phyloP scores from a whole-genome alignment of 371 early-diverging fungal species.

The Mortierella sp. region DNA sequence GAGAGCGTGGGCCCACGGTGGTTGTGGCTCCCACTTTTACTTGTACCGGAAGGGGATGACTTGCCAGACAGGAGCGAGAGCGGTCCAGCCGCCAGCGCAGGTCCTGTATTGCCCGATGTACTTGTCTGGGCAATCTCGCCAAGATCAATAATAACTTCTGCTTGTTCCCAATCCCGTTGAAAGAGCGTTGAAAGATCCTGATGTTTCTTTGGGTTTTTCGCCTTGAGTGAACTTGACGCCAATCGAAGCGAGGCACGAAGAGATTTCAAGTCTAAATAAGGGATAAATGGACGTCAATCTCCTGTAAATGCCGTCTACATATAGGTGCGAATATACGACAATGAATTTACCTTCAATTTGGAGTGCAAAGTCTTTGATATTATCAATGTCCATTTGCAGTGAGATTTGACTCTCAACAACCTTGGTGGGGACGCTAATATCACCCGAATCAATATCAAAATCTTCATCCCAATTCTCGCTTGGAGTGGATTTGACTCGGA shows the following conservation, averaged over 20 bases:
- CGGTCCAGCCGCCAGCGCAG: slow-evolving; percentile 31
- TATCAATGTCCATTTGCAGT: slow-evolving; percentile 54
- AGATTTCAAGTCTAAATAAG: slow-evolving; percentile 31
- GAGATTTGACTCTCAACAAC: slow-evolving; percentile 56
- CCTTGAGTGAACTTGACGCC: slow-evolving; percentile 43
- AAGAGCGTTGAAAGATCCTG: slow-evolving; percentile 49
- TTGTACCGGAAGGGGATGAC: slow-evolving; percentile 8
- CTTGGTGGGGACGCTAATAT: slow-evolving; percentile 51
- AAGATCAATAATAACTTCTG: slow-evolving; percentile 57
- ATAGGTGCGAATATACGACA: background rate
- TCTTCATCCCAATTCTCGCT: slow-evolving; percentile 59
- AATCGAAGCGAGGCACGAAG: slow-evolving; percentile 29
- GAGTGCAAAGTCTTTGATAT: slow-evolving; percentile 53
- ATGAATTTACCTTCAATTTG: slow-evolving; percentile 52
- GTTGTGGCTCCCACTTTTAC: slow-evolving; percentile 1
- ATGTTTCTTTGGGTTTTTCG: slow-evolving; percentile 45
- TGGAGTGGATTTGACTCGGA: slow-evolving; percentile 29
- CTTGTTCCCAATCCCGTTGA: slow-evolving; percentile 58
- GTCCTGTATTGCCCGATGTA: slow-evolving; percentile 10
- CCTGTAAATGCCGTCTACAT: too few species aligned
- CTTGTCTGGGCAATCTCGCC: slow-evolving; percentile 57
- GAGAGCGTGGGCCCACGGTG: slow-evolving; percentile 13
- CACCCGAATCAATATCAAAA: slow-evolving; percentile 45
- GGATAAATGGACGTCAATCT: background rate
- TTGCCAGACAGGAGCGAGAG: slow-evolving; percentile 31